A percentile compares a stretch with the other conserved stretches of the same genome.
These are phyloP conservation scores for Tripterygium wilfordii DNA, from an alignment of 177 flowering plant genomes.

Conservation along the genomic window DNA sequence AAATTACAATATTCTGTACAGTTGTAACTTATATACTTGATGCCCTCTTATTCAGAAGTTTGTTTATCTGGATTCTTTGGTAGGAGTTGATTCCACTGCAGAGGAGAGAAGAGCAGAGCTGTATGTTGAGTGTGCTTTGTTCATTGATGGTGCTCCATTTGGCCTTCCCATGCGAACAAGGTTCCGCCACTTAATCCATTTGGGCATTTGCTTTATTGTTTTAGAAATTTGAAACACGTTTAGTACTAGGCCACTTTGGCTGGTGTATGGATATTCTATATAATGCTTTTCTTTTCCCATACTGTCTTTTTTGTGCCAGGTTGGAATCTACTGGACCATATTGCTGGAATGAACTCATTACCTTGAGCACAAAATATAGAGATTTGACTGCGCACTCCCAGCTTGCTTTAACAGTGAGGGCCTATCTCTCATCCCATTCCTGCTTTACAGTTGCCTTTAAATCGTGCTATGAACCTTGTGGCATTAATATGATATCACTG, in stretches of 20 bases:
- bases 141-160: slow-evolving; percentile 88
- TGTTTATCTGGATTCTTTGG: slow-evolving; percentile 16
- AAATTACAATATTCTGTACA: no score
- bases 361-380: slow-evolving; percentile 88
- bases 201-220: not conserved
- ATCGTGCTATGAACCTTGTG: no score
- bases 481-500: no score
- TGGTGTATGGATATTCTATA: no score
- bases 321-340: slow-evolving; percentile 77
- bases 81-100: slow-evolving; percentile 41
- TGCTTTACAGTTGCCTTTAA: no score
- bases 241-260: no score
- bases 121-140: slow-evolving; percentile 79
- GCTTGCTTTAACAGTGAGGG: slow-evolving; percentile 83
- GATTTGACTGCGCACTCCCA: slow-evolving; percentile 91
- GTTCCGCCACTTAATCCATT: slow-evolving; percentile 23
- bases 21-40: no score
- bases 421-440: no score
- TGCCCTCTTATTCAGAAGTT: no score
- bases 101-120: slow-evolving; percentile 78
- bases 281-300: no score
- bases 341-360: slow-evolving; percentile 90
- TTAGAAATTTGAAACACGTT: no score
- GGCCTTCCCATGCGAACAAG: slow-evolving; percentile 92
- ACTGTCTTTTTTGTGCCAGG: no score